Evolutionary conservation across 345 rosid species (phyloP).

Genomic region (Mangifera indica): DNA sequence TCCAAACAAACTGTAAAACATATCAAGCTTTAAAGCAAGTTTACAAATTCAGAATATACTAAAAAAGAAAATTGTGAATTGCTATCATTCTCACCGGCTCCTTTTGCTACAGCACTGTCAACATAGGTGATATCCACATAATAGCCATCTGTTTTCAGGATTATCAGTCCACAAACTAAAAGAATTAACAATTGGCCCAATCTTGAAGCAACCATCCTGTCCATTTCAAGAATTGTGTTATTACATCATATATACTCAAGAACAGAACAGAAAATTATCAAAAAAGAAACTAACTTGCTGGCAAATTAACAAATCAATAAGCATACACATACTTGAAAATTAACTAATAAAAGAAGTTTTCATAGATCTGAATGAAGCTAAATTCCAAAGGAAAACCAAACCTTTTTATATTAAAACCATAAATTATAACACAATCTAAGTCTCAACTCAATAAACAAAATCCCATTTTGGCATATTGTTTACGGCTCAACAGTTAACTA

Average conservation of each 20-base stretch:
- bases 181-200: conserved; percentile 45
- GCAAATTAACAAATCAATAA: neutral
- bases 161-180: conserved; percentile 36
- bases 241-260: conserved; percentile 8
- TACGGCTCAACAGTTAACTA: neutral
- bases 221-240: conserved; percentile 5
- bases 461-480: neutral
- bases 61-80: neutral
- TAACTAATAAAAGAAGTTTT: conserved; percentile 8
- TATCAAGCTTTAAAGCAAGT: conserved; percentile 1
- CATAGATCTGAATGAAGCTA: conserved; percentile 3
- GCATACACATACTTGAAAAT: neutral
- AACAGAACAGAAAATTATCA: conserved; percentile 9
- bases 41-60: neutral
- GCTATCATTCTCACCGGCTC: conserved; percentile 62
- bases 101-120: conserved; percentile 62
- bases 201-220: conserved; percentile 63
- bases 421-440: neutral
- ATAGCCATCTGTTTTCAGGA: conserved; percentile 46
- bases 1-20: conserved; percentile 80
- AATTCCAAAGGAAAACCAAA: neutral
- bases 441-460: neutral
- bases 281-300: neutral
- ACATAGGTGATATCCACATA: conserved; percentile 58
- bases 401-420: conserved; percentile 1